These are phyloP conservation scores for Thuja plicata DNA, from an alignment of 83 land plant species.

Conservation along the genomic window DNA sequence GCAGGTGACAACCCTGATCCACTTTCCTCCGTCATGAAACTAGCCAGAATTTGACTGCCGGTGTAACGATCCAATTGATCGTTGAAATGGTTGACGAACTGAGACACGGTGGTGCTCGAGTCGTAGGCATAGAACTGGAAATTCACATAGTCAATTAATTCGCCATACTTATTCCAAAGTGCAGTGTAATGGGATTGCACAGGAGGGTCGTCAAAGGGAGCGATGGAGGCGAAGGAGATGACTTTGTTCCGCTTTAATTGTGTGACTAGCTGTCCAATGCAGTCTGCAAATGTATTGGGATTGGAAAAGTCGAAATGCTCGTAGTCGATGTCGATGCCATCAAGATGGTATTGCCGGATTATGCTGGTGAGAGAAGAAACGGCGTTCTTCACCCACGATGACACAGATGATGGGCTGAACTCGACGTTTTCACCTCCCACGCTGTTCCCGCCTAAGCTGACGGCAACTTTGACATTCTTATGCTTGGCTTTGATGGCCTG, in stretches of 20 bases:
- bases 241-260: constrained; percentile 31
- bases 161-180: constrained; percentile 36
- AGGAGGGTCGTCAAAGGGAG: constrained; percentile 40
- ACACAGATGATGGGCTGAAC: constrained; percentile 19
- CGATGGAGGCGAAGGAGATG: constrained; percentile 67
- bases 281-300: constrained; percentile 32
- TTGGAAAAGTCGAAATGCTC: constrained; percentile 24
- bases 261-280: constrained; percentile 48
- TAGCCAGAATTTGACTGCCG: constrained; percentile 18
- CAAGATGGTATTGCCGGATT: constrained; percentile 31
- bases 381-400: constrained; percentile 43
- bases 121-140: constrained; percentile 67
- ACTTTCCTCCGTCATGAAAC: background rate
- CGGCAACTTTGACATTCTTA: constrained; percentile 31
- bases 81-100: constrained; percentile 36
- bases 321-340: constrained; percentile 50
- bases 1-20: constrained; percentile 37
- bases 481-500: constrained; percentile 23
- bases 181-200: constrained; percentile 47
- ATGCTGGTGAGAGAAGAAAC: constrained; percentile 27
- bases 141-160: constrained; percentile 50
- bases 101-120: constrained; percentile 26
- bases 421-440: background rate
- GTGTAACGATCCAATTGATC: constrained; percentile 24
- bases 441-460: constrained; percentile 47